These are phyloP conservation scores for Vinca major DNA, from an alignment of 305 asterid species.

Conservation along the genomic window DNA sequence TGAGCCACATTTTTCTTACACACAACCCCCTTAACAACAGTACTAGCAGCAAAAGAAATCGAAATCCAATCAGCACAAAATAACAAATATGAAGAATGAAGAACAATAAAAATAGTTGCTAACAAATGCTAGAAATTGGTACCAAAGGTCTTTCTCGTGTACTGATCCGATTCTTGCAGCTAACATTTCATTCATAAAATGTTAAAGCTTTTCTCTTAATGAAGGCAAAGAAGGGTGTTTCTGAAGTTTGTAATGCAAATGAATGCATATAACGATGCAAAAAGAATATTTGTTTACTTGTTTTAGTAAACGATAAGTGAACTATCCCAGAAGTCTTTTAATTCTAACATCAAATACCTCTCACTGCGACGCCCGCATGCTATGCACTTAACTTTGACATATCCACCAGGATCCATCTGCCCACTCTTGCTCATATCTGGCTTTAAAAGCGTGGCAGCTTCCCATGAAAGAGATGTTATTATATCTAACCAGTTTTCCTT, in stretches of 20 bases:
- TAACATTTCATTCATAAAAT: background rate
- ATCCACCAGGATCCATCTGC: conserved; percentile 87
- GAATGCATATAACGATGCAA: background rate
- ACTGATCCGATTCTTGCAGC: background rate
- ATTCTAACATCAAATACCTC: conserved; percentile 34
- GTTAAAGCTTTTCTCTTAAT: background rate
- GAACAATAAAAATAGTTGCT: background rate
- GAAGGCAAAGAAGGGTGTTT: background rate
- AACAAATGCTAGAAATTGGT: background rate
- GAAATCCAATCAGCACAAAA: conserved; percentile 23
- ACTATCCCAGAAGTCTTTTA: background rate
- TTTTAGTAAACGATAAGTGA: background rate
- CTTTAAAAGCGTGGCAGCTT: conserved; percentile 68
- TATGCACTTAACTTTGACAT: conserved; percentile 76
- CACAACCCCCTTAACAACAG: conserved; percentile 61
- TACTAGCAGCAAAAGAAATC: conserved; percentile 28
- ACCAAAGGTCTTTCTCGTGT: background rate
- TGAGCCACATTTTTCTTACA: conserved; percentile 92
- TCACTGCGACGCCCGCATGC: conserved; percentile 63
- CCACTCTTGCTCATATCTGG: conserved; percentile 76
- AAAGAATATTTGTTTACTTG: background rate
- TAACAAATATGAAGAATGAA: conserved; percentile 1
- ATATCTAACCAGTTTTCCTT: conserved; percentile 66
- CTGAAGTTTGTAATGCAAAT: background rate
- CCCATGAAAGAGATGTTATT: conserved; percentile 60